A percentile compares a stretch with the other conserved stretches of the same genome.
Conservation (phyloP, 2,329 filamentous ascomycete genomes). For the Fusarium bactridioides region DNA sequence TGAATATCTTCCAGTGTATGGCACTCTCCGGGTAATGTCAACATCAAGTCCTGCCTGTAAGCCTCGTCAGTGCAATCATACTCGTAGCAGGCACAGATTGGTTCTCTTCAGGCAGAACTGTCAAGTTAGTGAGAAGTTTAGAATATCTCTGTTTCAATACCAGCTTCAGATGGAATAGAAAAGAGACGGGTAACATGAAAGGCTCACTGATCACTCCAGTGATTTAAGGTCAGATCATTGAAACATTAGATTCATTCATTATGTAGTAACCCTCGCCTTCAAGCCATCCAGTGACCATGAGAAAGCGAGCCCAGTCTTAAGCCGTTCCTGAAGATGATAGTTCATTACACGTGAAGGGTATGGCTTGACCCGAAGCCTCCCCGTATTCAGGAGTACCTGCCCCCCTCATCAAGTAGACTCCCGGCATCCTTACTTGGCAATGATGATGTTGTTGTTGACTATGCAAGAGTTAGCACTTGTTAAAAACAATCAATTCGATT, state of each 20-base stretch:
- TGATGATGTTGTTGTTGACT: conserved; percentile 19
- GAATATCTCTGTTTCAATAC: too few species aligned
- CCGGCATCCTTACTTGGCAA: neutral
- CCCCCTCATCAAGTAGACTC: conserved; percentile 4
- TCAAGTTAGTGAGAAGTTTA: too few species aligned
- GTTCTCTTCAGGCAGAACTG: too few species aligned
- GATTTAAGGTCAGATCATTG: neutral
- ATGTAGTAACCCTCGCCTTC: neutral
- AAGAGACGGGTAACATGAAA: neutral
- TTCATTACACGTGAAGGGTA: conserved; percentile 12
- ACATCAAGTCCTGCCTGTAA: too few species aligned
- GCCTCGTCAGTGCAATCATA: too few species aligned
- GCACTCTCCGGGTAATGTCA: too few species aligned
- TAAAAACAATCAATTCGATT: neutral
- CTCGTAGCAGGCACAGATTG: too few species aligned
- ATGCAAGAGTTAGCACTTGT: neutral
- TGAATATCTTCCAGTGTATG: neutral
- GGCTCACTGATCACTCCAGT: neutral
- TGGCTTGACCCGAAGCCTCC: conserved; percentile 14
- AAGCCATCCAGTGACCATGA: conserved; percentile 13
- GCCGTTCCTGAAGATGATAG: neutral
- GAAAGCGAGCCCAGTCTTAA: neutral
- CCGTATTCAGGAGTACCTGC: conserved; percentile 20
- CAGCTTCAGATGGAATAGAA: too few species aligned
- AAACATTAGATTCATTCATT: neutral